Evolutionary conservation across 345 rosid species (phyloP).

Genomic region (Rhizophora mangle): DNA sequence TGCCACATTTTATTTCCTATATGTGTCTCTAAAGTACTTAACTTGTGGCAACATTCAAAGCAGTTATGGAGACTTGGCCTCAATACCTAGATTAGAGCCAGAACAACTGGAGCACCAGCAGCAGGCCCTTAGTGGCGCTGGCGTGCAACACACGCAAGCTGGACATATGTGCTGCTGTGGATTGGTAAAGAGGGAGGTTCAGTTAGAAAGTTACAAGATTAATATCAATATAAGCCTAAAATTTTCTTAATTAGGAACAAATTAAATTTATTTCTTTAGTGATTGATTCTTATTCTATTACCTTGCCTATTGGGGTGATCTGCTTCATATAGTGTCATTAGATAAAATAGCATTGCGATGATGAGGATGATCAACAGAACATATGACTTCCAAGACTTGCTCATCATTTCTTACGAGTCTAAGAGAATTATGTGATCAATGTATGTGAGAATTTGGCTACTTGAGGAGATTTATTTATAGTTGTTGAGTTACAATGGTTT

Average conservation of each 20-base stretch:
- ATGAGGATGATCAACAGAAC: conserved; percentile 20
- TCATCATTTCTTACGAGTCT: background rate
- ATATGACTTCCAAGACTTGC: conserved; percentile 2
- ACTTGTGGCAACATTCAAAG: background rate
- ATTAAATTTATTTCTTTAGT: background rate
- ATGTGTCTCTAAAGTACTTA: too few relatives aligned
- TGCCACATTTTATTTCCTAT: too few relatives aligned
- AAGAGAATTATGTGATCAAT: too few relatives aligned
- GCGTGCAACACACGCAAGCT: conserved; percentile 22
- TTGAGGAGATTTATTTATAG: too few relatives aligned
- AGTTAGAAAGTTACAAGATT: background rate
- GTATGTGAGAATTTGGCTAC: too few relatives aligned
- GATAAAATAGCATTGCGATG: conserved; percentile 22
- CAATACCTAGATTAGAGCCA: background rate
- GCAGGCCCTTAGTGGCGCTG: conserved; percentile 31
- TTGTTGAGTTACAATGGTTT: too few relatives aligned
- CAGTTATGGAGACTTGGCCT: background rate
- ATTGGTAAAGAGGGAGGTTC: too few relatives aligned
- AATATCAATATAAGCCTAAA: background rate
- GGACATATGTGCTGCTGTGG: conserved; percentile 13
- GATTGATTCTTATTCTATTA: conserved; percentile 1
- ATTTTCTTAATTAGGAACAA: too few relatives aligned
- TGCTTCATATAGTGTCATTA: conserved; percentile 10
- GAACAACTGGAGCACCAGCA: conserved; percentile 19
- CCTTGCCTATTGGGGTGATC: conserved; percentile 21